Conservation (phyloP, 179 eudicot genomes). For the Dionaea muscipula region DNA sequence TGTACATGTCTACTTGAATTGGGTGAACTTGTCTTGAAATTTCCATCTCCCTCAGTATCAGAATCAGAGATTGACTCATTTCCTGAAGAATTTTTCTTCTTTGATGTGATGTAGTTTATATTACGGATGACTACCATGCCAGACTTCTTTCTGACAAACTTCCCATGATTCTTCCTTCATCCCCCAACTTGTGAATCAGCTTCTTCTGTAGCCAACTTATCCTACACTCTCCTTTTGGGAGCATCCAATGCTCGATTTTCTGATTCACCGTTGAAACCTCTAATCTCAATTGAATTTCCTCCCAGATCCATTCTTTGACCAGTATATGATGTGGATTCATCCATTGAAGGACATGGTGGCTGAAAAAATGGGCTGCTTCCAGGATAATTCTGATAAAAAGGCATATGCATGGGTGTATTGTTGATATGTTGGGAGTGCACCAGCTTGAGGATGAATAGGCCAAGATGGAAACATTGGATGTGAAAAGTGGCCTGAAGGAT, state of each 20-base stretch:
- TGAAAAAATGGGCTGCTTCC: conserved; percentile 46
- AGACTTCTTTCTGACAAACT: conserved; percentile 39
- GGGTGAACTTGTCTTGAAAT: conserved; percentile 10
- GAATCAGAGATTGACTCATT: conserved; percentile 36
- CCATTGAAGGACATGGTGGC: conserved; percentile 46
- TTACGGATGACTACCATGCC: conserved; percentile 75
- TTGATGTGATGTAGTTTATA: conserved; percentile 60
- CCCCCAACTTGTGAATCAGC: conserved; percentile 24
- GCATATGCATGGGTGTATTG: conserved; percentile 78
- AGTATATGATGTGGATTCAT: conserved; percentile 30
- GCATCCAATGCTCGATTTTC: conserved; percentile 29
- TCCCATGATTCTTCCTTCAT: conserved; percentile 38
- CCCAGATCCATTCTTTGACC: conserved; percentile 34
- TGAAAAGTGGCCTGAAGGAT: conserved; percentile 48
- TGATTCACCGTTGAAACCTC: conserved; percentile 34
- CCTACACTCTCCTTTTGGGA: conserved; percentile 16
- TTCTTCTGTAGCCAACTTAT: conserved; percentile 25
- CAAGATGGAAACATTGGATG: conserved; percentile 68
- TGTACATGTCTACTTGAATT: conserved; percentile 30
- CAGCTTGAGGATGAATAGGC: conserved; percentile 67
- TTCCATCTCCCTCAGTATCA: conserved; percentile 30
- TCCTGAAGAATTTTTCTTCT: conserved; percentile 36
- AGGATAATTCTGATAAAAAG: conserved; percentile 58
- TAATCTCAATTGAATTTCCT: conserved; percentile 44
- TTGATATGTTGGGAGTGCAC: conserved; percentile 49